Evolutionary conservation across 176 grass and related monocot genomes (phyloP).

Genomic region (Elymus sibiricus): DNA sequence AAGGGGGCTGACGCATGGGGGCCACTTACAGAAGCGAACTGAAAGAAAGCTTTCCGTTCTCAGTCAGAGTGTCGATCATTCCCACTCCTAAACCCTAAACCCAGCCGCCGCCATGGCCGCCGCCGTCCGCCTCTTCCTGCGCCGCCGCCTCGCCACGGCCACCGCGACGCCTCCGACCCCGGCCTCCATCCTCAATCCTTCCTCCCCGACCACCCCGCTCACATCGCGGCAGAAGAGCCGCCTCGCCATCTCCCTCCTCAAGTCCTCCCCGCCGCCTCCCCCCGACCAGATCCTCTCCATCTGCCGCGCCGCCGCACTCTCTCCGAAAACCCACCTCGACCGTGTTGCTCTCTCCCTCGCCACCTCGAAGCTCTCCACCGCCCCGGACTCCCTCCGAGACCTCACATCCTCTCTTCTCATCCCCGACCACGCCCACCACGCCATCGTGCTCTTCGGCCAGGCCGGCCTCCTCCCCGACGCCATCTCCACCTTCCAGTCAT

Average conservation of each 20-base stretch:
- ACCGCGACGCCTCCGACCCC: conserved; percentile 32
- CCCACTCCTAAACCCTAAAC: conserved; percentile 35
- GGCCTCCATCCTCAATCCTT: conserved; percentile 60
- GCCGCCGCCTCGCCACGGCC: conserved; percentile 31
- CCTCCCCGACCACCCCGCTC: conserved; percentile 49
- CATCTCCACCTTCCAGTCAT: conserved; percentile 59
- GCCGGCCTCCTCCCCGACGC: conserved; percentile 72
- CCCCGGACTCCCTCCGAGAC: conserved; percentile 40
- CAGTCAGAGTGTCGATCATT: not conserved
- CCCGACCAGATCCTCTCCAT: conserved; percentile 78
- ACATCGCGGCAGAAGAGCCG: conserved; percentile 66
- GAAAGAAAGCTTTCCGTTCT: not conserved
- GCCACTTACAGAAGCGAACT: not conserved
- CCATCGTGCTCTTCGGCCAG: conserved; percentile 76
- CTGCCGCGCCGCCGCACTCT: conserved; percentile 71
- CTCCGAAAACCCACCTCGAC: conserved; percentile 51
- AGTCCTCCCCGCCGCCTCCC: conserved; percentile 52
- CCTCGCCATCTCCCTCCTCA: conserved; percentile 74
- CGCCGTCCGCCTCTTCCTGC: conserved; percentile 41
- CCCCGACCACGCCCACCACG: conserved; percentile 40
- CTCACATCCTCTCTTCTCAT: conserved; percentile 55
- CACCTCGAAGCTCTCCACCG: conserved; percentile 53
- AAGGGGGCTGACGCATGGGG: not conserved
- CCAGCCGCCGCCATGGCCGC: conserved; percentile 46
- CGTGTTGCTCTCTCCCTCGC: conserved; percentile 64